Conservation (phyloP, 1,284 basidiomycete genomes). For the Leccinum subfulvum region DNA sequence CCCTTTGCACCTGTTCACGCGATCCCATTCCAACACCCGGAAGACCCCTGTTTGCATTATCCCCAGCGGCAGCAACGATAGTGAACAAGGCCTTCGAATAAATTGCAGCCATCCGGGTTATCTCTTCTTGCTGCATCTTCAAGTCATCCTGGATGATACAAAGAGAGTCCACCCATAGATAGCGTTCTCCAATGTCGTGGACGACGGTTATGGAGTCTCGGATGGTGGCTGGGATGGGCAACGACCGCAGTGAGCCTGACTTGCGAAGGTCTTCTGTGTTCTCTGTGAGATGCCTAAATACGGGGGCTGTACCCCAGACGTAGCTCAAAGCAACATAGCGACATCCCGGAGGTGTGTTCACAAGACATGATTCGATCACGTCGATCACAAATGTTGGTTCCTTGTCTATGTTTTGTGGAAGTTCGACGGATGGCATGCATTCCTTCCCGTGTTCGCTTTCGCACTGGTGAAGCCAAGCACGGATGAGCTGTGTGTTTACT, state of each 20-base stretch:
- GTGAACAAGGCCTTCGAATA: slow-evolving; percentile 22
- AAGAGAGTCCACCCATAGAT: slow-evolving; percentile 26
- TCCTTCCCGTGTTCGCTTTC: slow-evolving; percentile 13
- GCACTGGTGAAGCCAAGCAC: slow-evolving; percentile 20
- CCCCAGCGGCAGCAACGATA: slow-evolving; percentile 22
- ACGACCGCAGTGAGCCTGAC: slow-evolving; percentile 2
- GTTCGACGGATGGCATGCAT: slow-evolving; percentile 7
- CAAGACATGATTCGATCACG: slow-evolving; percentile 18
- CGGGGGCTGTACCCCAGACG: slow-evolving; percentile 18
- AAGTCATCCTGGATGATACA: slow-evolving; percentile 25
- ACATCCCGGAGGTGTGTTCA: slow-evolving; percentile 14
- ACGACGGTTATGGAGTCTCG: slow-evolving; percentile 22
- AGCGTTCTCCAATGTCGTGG: slow-evolving; percentile 22
- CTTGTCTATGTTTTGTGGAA: not conserved
- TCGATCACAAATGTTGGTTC: slow-evolving; percentile 17
- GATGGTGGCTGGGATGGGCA: slow-evolving; percentile 22
- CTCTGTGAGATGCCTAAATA: slow-evolving; percentile 15
- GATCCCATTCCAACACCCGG: slow-evolving; percentile 9
- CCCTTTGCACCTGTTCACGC: slow-evolving; percentile 11
- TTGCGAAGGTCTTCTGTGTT: slow-evolving; percentile 17
- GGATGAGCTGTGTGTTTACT: slow-evolving; percentile 12
- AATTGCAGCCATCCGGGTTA: slow-evolving; percentile 22
- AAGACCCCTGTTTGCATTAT: slow-evolving; percentile 19
- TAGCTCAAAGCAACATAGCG: slow-evolving; percentile 26
- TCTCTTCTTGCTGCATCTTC: slow-evolving; percentile 20